A percentile compares a stretch with the other conserved stretches of the same genome.
Conservation (phyloP, 306 rosid genomes). For the Phaseolus lunatus region DNA sequence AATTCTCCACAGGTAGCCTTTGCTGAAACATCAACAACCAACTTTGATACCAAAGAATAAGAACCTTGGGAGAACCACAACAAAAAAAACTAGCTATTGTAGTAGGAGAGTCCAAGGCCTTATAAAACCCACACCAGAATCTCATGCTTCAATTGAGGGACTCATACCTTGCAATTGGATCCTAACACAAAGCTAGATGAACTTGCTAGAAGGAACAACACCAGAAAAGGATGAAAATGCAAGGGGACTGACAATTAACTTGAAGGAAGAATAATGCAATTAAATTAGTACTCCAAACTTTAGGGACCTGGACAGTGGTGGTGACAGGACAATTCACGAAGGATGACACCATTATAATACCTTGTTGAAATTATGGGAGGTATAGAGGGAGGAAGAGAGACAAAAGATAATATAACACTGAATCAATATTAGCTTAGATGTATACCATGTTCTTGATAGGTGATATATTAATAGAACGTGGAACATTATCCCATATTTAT, state of each 20-base stretch:
- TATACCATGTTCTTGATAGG: not conserved
- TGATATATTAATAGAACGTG: not conserved
- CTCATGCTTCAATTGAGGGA: not conserved
- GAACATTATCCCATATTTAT: not conserved
- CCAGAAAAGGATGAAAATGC: not conserved
- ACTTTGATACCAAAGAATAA: not conserved
- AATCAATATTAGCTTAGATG: not conserved
- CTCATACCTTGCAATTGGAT: not conserved
- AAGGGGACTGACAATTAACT: not conserved
- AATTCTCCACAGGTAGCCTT: too few relatives aligned
- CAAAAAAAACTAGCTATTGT: not conserved
- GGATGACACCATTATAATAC: not conserved
- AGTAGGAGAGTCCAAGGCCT: too few relatives aligned
- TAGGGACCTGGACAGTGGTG: not conserved
- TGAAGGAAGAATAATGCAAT: not conserved
- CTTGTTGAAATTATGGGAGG: not conserved
- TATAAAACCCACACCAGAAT: not conserved
- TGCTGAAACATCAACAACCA: not conserved
- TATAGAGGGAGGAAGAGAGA: not conserved
- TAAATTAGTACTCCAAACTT: not conserved
- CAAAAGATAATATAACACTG: not conserved
- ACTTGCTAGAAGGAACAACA: not conserved
- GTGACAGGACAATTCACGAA: not conserved
- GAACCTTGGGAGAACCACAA: not conserved
- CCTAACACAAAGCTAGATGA: not conserved